Evolutionary conservation across 2,329 filamentous ascomycete species (phyloP), one percentile per base, ranked within the genome.

Genomic region (Trichothecium roseum): DNA sequence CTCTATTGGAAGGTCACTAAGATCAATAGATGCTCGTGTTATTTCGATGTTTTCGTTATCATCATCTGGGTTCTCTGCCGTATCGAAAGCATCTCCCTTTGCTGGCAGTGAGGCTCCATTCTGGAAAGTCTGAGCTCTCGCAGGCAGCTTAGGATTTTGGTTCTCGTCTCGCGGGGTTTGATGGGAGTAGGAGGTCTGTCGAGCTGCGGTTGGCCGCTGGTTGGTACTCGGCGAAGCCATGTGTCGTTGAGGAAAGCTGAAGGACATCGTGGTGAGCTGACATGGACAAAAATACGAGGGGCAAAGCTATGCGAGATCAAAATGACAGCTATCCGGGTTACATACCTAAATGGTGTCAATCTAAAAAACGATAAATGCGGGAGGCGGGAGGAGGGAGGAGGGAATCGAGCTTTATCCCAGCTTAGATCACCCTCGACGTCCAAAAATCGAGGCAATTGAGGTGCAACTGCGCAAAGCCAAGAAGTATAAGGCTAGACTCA

Each of bases 1-100:
- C 68, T 98, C 91, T 50, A 95, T 91, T 12, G 91, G 91, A 29
- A 98, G 75, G 51, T 94, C 84, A 48, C 94, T 85, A 43, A 91
- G 80, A 38, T 84, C 80, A 42, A 84, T 73, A 4, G 82, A 77
- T 16, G 65, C 61, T 39, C 72, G 55, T 1, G 64, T 64, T 3
- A 57, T 48, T 41, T 75, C 70, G 5, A 59, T 40, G 18, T 55
- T 47, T 36, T 73, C 65, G 17, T 73, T 68, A 24, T 53, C 68
- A 24, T 53, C 53, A 22, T 63, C 57, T 14, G 57, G 56, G 20
- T 57, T 46, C 6, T 57, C 51, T 22, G 58, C 55, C 4, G 60
- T 63, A 40, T 74, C 71, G 46, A 74, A 75, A 6, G 66, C 59
- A 47, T 71, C 46, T 38, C 38, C 15, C 18, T 52, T 46, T 34